Conservation (phyloP, 2,329 filamentous ascomycete species). For the Phyllosticta ampelicida region DNA sequence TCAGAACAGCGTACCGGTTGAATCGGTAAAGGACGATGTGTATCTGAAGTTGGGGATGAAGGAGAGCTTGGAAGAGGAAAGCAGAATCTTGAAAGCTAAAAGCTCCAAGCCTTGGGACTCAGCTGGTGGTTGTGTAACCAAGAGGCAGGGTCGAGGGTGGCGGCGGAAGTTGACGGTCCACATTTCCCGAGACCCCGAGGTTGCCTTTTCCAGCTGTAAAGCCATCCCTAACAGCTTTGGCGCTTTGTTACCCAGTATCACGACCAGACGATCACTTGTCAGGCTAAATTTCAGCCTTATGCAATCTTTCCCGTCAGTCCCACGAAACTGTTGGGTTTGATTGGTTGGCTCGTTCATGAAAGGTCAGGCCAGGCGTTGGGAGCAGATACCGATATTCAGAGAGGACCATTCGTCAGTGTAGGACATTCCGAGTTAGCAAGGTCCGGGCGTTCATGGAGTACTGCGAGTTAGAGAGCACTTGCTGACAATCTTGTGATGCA, state of each 20-base stretch:
- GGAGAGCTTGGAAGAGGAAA: background rate
- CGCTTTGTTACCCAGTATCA: background rate
- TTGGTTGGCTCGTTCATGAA: background rate
- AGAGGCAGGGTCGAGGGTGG: background rate
- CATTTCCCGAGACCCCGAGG: background rate
- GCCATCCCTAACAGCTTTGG: slow-evolving; percentile 24
- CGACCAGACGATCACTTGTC: too few species aligned
- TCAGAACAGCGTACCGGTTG: background rate
- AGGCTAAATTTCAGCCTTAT: too few species aligned
- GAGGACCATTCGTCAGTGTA: too few species aligned
- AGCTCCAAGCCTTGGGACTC: background rate
- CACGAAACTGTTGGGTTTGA: too few species aligned
- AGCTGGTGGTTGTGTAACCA: background rate
- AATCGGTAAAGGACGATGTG: background rate
- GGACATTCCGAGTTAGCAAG: too few species aligned
- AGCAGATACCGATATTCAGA: too few species aligned
- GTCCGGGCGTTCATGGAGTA: background rate
- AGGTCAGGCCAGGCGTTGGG: slow-evolving; percentile 4
- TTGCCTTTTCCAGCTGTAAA: slow-evolving; percentile 33
- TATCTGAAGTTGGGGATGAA: background rate
- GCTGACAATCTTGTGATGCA: background rate
- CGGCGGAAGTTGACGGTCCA: too few species aligned
- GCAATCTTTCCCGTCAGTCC: too few species aligned
- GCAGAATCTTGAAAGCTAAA: background rate
- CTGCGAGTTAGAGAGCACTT: background rate